Evolutionary conservation across 2,329 filamentous ascomycete species (phyloP), one percentile per base, ranked within the genome.

Genomic region (Acephala macrosclerotiorum): DNA sequence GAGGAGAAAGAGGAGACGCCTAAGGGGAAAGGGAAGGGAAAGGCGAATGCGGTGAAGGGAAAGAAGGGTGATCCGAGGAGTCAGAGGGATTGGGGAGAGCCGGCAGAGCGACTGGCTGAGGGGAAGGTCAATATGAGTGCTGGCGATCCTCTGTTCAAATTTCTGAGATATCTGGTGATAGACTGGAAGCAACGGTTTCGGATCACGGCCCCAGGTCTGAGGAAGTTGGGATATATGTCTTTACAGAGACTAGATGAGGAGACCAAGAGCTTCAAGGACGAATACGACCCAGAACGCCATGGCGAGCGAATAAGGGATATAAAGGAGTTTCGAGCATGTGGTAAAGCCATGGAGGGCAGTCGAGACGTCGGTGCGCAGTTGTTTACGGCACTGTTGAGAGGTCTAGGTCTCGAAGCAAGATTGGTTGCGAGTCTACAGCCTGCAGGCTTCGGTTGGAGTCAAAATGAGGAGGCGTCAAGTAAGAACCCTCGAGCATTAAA

Each of bases 181-280:
- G 97, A 93, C 83, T 99, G 96, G 96, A 94, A 90, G 76, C 91
- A 94, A 73, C 85, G 89, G 38, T 99, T 97, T 77, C 86, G 83
- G 1, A 84, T 96, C 51, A 93, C 89, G 0, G 86, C 90, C 0
- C 93, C 94, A 0, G 93, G 92, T 0, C 75, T 98, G 25, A 86
- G 94, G n/a, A 99, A 98, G 80, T 85, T 87, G 75, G 96, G 96
- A 0, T 98, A 98, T 76, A 91, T 95, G 81, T 84, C 91, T 0
- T 85, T 93, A n/a, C 84, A 90, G 71, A 85, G 88, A 26, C 80
- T 97, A 1, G 90, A 93, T 71, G 86, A 89, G n/a, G 83, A 96
- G 66, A 87, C 91, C 7, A 89, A 90, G 36, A 89, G 87, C 0
- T 93, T 91, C 76, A 85, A 87, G 36, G 85, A 88, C 14, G 85